These are phyloP conservation scores for Viridothelium virens DNA, from an alignment of 495 filamentous ascomycete genomes.

Conservation along the genomic window DNA sequence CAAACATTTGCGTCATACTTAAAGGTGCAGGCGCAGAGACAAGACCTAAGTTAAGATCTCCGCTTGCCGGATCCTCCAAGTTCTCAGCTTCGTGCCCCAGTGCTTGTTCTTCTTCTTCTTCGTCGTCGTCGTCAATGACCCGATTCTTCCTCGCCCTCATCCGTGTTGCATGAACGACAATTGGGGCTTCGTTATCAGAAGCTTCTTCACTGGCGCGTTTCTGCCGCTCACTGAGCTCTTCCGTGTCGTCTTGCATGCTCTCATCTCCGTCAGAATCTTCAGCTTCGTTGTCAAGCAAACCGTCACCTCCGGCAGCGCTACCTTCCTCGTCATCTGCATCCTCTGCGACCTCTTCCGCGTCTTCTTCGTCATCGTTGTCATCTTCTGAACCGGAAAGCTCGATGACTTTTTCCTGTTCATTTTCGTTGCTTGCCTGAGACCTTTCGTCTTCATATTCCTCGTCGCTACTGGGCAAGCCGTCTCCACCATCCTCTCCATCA, in stretches of 20 bases:
- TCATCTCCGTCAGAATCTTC: slow-evolving; percentile 22
- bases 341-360: slow-evolving; percentile 17
- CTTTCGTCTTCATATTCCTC: slow-evolving; percentile 60
- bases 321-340: slow-evolving; percentile 39
- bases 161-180: background rate
- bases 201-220: slow-evolving; percentile 31
- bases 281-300: slow-evolving; percentile 28
- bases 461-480: slow-evolving; percentile 50
- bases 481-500: slow-evolving; percentile 44
- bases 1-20: slow-evolving; percentile 84
- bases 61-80: slow-evolving; percentile 9
- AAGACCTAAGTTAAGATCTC: slow-evolving; percentile 21
- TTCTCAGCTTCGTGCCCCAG: background rate
- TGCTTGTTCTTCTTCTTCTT: slow-evolving; percentile 19
- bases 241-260: slow-evolving; percentile 8
- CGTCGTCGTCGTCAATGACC: slow-evolving; percentile 15
- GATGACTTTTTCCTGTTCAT: slow-evolving; percentile 40
- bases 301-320: slow-evolving; percentile 34
- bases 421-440: slow-evolving; percentile 47
- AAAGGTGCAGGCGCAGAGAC: slow-evolving; percentile 32
- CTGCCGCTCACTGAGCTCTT: background rate
- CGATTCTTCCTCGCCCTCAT: slow-evolving; percentile 2
- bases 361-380: slow-evolving; percentile 35
- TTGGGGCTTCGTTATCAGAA: slow-evolving; percentile 28
- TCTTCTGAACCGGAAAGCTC: slow-evolving; percentile 40